These are phyloP conservation scores for Cystobasidiaceae sp. DNA, from an alignment of 1,284 basidiomycete species.

Conservation along the genomic window DNA sequence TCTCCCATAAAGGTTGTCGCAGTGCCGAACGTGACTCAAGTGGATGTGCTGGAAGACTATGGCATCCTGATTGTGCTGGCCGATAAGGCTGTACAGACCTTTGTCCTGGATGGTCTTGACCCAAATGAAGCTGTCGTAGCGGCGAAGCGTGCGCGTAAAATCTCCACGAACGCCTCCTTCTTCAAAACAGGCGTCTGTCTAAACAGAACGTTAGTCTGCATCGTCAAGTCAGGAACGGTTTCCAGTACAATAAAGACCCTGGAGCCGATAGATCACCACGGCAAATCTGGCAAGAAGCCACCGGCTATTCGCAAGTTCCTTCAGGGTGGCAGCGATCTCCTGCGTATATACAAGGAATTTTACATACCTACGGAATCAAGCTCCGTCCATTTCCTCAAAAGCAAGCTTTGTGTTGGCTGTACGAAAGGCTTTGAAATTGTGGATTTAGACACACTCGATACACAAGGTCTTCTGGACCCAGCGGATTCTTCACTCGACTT, in stretches of 20 bases:
- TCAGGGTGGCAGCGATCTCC: constrained; percentile 89
- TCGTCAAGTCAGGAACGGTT: constrained; percentile 90
- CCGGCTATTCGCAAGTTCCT: constrained; percentile 77
- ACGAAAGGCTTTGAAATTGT: constrained; percentile 99
- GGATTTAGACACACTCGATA: constrained; percentile 94
- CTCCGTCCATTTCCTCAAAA: constrained; percentile 96
- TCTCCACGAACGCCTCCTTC: constrained; percentile 93
- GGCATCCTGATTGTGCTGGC: constrained; percentile 91
- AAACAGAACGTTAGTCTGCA: constrained; percentile 89
- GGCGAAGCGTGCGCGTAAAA: constrained; percentile 86
- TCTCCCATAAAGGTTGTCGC: constrained; percentile 81
- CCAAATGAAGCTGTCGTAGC: constrained; percentile 83
- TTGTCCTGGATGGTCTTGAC: constrained; percentile 89
- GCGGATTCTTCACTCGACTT: constrained; percentile 88
- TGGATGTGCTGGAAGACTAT: constrained; percentile 95
- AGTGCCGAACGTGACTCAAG: constrained; percentile 82
- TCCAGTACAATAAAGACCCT: constrained; percentile 97
- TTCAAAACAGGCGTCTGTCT: constrained; percentile 95
- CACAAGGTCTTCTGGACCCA: constrained; percentile 91
- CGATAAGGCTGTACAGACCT: constrained; percentile 74
- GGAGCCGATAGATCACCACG: constrained; percentile 89
- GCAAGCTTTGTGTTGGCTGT: constrained; percentile 93
- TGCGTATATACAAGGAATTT: constrained; percentile 85
- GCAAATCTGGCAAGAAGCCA: constrained; percentile 70
- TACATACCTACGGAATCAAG: constrained; percentile 97